These are phyloP conservation scores for Tympanopsis confertula DNA, from an alignment of 2,329 filamentous ascomycete species.

Conservation along the genomic window DNA sequence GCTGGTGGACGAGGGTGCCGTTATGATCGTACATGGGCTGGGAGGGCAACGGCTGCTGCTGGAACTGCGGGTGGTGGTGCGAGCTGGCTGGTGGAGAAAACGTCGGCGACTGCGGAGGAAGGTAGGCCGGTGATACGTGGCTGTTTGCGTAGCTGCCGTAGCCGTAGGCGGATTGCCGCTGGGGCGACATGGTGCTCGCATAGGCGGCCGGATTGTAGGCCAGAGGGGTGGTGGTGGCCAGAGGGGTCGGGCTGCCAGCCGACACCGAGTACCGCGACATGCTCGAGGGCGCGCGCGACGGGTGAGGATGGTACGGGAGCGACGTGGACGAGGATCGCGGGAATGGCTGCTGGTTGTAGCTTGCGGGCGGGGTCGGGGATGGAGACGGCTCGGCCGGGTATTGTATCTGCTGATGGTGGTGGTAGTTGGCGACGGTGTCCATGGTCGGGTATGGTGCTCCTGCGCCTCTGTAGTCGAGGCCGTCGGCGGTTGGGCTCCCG, in stretches of 20 bases:
- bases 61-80: not conserved
- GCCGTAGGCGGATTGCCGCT: not conserved
- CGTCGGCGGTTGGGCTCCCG: constrained; percentile 27
- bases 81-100: not conserved
- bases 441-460: constrained; percentile 28
- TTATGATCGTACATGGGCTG: too few species aligned
- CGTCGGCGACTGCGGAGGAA: too few species aligned
- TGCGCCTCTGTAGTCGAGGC: constrained; percentile 9
- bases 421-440: constrained; percentile 27
- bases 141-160: not conserved
- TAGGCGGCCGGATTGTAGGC: constrained; percentile 51
- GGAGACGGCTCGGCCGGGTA: constrained; percentile 33
- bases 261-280: constrained; percentile 3
- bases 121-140: not conserved
- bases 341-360: constrained; percentile 66
- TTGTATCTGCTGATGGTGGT: constrained; percentile 39
- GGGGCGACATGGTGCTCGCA: constrained; percentile 24
- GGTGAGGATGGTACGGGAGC: constrained; percentile 34
- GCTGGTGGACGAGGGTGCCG: constrained; percentile 36
- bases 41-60: too few species aligned
- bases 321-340: constrained; percentile 39
- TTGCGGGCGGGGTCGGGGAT: constrained; percentile 26
- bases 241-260: not conserved
- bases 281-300: constrained; percentile 15
- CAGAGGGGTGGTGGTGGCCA: constrained; percentile 34